Evolutionary conservation across 2,329 filamentous ascomycete species (phyloP), one percentile per base, ranked within the genome.

Genomic region (Phialophora expanda): DNA sequence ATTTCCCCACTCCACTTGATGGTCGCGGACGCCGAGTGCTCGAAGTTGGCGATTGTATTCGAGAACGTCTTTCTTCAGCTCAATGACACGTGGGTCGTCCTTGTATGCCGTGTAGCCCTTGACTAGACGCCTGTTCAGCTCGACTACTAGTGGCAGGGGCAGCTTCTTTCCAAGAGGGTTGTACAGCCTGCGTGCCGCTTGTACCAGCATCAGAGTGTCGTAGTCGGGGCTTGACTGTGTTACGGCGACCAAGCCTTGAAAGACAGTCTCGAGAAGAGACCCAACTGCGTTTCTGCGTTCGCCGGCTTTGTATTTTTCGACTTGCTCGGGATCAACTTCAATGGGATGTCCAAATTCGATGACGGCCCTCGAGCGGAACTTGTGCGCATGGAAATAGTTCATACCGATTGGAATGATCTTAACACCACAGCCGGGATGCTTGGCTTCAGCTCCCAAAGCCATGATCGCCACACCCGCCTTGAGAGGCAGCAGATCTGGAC

Each of bases 341-440:
- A 98, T 89, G 0, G 95, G 93, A 28, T 87, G 89, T 8, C 95
- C 95, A 73, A 98, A 99, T 76, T 99, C 95, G 66, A 98, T 89
- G 4, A 99, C 94, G 41, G 94, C 95, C 76, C 95, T 87, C 69
- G 94, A 98, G 54, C 94, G 90, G 79, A 99, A 99, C 78, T 98
- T 99, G 84, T 99, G 94, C 0, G 94, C 91, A 78, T 98, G 94
- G 80, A 99, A 99, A 79, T 99, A 99, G 79, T 99, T 99, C 94
- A 99, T 97, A 73, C 94, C 94, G 59, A 95, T 93, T 3, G 95
- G 95, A 26, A 99, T 92, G 73, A 99, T 97, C 78, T 93, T 96
- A 68, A 99, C 83, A 32, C 91, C 92, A 75, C 92, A 97, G 70
- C 94, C 85, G 2, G 93, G 93, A 68, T 93, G 88, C 64, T 92